Conservation (phyloP, 106 monocot genomes). For the Apostasia ramifera region DNA sequence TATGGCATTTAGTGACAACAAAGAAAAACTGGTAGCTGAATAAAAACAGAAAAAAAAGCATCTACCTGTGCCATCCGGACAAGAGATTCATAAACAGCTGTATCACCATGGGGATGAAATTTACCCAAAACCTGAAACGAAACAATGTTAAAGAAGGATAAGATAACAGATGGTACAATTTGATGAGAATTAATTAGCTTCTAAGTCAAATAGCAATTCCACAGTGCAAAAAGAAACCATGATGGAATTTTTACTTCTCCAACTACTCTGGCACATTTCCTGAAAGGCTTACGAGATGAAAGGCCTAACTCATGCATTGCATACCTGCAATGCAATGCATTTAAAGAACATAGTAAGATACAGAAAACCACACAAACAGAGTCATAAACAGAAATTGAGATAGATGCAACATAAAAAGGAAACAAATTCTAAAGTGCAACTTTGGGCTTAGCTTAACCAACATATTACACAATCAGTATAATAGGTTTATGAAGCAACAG, state of each 20-base stretch:
- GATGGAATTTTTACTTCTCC: conserved; percentile 57
- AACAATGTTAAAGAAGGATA: neutral
- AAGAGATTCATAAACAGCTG: conserved; percentile 90
- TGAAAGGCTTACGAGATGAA: conserved; percentile 84
- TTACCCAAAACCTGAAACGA: conserved; percentile 88
- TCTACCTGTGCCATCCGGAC: conserved; percentile 98
- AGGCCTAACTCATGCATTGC: conserved; percentile 99
- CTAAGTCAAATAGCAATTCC: neutral
- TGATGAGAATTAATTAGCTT: neutral
- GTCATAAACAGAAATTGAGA: too few species aligned
- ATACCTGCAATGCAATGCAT: conserved; percentile 50
- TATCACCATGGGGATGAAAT: conserved; percentile 97
- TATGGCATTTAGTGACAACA: too few species aligned
- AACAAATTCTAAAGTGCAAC: too few species aligned
- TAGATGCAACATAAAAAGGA: too few species aligned
- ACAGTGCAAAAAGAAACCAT: neutral
- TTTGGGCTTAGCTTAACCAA: too few species aligned
- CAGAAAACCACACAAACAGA: neutral
- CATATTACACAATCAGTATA: too few species aligned
- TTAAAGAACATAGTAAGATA: neutral
- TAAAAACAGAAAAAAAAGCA: neutral
- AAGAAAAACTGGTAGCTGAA: too few species aligned
- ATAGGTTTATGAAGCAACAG: too few species aligned
- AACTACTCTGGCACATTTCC: conserved; percentile 98
- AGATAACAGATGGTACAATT: neutral